A percentile compares a stretch with the other conserved stretches of the same genome.
phyloP scores from a whole-genome alignment of 441 rosid genomes.

The Hura crepitans region DNA sequence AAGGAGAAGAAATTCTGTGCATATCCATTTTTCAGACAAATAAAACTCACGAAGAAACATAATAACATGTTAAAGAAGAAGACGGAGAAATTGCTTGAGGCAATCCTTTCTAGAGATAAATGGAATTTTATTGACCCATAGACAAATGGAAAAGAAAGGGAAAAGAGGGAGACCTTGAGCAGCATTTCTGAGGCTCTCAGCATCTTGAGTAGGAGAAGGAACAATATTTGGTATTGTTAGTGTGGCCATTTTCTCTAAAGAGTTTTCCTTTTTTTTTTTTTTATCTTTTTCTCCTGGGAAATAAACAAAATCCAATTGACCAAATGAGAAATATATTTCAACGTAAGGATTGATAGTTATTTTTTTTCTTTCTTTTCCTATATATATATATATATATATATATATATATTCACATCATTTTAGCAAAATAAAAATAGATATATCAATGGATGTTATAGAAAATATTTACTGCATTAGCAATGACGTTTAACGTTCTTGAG shows the following conservation, averaged over 20 bases:
- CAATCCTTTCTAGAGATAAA: too few relatives aligned
- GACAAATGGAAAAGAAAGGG: conserved; percentile 1
- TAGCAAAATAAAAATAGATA: too few relatives aligned
- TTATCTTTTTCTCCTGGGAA: conserved; percentile 7
- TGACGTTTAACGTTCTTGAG: too few relatives aligned
- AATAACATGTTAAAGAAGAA: not conserved
- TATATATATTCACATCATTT: too few relatives aligned
- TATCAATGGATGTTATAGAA: too few relatives aligned
- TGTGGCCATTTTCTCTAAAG: conserved; percentile 45
- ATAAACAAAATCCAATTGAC: not conserved
- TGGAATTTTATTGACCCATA: too few relatives aligned
- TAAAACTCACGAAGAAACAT: not conserved
- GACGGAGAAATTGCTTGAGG: not conserved
- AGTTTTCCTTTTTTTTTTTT: not conserved
- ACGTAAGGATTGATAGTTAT: too few relatives aligned
- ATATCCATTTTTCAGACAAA: too few relatives aligned
- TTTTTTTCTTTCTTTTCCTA: too few relatives aligned
- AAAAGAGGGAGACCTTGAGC: conserved; percentile 45
- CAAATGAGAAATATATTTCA: not conserved
- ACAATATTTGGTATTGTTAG: conserved; percentile 50
- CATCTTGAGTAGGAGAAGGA: conserved; percentile 72
- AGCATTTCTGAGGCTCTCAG: conserved; percentile 52
- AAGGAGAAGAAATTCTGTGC: not conserved
- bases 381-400: too few relatives aligned
- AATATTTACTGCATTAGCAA: too few relatives aligned